Conservation (phyloP, 768 basidiomycete genomes). For the Leccinum arenicola region DNA sequence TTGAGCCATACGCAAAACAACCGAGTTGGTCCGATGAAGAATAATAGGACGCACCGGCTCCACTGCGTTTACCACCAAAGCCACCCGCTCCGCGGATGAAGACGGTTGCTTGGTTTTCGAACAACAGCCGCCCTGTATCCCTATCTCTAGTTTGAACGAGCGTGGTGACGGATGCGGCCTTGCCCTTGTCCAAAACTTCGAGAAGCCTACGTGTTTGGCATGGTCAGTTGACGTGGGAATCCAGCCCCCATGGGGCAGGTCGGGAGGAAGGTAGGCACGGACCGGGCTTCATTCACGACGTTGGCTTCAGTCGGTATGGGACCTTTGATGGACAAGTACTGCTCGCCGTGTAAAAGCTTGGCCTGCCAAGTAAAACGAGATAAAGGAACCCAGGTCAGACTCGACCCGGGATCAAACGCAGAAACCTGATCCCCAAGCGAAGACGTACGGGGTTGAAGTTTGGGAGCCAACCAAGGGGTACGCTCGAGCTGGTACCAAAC, state of each 20-base stretch:
- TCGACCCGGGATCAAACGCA: background rate
- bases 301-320: slow-evolving; percentile 85
- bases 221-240: slow-evolving; percentile 10
- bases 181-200: slow-evolving; percentile 88
- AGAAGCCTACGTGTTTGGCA: slow-evolving; percentile 46
- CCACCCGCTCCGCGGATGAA: slow-evolving; percentile 95
- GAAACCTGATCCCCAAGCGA: background rate
- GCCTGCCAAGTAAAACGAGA: slow-evolving; percentile 47
- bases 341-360: slow-evolving; percentile 97
- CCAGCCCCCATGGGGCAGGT: background rate
- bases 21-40: slow-evolving; percentile 4
- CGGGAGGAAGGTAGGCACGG: slow-evolving; percentile 21
- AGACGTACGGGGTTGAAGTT: slow-evolving; percentile 87
- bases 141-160: slow-evolving; percentile 81
- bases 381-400: background rate
- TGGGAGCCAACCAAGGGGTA: slow-evolving; percentile 85
- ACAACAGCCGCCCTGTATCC: slow-evolving; percentile 71
- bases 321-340: slow-evolving; percentile 83
- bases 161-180: slow-evolving; percentile 85
- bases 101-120: slow-evolving; percentile 89
- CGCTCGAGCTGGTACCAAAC: slow-evolving; percentile 64
- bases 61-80: slow-evolving; percentile 87
- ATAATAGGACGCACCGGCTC: slow-evolving; percentile 53
- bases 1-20: background rate
- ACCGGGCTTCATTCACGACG: slow-evolving; percentile 73